Conservation (phyloP, 371 early-diverging fungal genomes). For the Actinomucor elegans region DNA sequence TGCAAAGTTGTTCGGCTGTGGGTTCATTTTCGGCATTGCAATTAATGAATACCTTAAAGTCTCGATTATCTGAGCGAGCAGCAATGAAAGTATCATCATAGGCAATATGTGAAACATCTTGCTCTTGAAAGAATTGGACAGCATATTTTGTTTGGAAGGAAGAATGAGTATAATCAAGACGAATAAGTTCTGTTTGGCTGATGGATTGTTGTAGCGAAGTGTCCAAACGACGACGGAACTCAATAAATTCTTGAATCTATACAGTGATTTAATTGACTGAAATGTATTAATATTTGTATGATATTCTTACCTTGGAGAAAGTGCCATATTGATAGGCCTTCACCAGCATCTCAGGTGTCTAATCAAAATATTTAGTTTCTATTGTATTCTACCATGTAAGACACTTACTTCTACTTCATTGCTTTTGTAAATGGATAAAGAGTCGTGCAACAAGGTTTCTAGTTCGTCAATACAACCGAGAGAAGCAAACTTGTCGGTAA, state of each 20-base stretch:
- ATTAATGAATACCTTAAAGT: conserved; percentile 59
- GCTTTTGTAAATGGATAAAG: conserved; percentile 73
- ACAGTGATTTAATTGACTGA: no score
- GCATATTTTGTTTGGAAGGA: conserved; percentile 57
- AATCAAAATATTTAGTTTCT: neutral
- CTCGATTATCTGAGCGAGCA: conserved; percentile 61
- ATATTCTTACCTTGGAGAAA: conserved; percentile 75
- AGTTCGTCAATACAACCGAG: conserved; percentile 59
- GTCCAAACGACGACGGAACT: conserved; percentile 71
- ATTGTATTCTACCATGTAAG: neutral
- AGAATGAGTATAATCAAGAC: conserved; percentile 55
- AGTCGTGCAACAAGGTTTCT: conserved; percentile 50
- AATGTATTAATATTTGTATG: no score
- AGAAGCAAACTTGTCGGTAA: conserved; percentile 64
- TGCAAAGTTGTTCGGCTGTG: conserved; percentile 40
- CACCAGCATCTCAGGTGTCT: conserved; percentile 87
- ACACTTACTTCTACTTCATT: conserved; percentile 65
- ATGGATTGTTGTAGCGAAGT: conserved; percentile 74
- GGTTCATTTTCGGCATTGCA: conserved; percentile 44
- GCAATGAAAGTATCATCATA: conserved; percentile 39
- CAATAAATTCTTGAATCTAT: conserved; percentile 85
- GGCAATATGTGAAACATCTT: conserved; percentile 51
- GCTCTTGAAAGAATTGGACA: conserved; percentile 56
- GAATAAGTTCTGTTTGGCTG: conserved; percentile 55
- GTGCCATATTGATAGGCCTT: conserved; percentile 84